These are phyloP conservation scores for Nigrospora oryzae DNA, from an alignment of 2,329 filamentous ascomycete species.

Conservation along the genomic window DNA sequence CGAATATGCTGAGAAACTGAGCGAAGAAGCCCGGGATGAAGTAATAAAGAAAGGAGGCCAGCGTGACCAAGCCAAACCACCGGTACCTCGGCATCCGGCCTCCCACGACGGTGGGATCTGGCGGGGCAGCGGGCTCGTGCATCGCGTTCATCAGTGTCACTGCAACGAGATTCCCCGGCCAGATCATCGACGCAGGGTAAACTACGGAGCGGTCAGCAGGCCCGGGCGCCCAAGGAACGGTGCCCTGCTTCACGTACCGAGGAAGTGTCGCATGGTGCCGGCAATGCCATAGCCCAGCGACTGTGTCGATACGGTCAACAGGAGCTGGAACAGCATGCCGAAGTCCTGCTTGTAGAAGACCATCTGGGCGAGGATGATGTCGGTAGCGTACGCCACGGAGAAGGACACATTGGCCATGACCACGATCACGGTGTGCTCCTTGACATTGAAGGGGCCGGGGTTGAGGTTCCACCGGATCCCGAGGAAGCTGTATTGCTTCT, in stretches of 20 bases:
- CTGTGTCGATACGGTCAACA: conserved; percentile 61
- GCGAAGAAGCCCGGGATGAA: conserved; percentile 63
- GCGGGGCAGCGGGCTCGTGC: conserved; percentile 50
- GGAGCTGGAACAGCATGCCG: conserved; percentile 56
- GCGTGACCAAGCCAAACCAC: conserved; percentile 53
- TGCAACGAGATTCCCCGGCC: conserved; percentile 59
- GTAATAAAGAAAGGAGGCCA: conserved; percentile 54
- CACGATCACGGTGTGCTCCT: conserved; percentile 61
- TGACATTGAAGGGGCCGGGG: conserved; percentile 61
- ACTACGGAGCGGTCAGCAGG: conserved; percentile 23
- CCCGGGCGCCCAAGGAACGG: neutral
- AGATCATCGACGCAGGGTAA: conserved; percentile 65
- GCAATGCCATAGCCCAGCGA: conserved; percentile 63
- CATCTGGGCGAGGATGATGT: conserved; percentile 63
- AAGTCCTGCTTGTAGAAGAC: conserved; percentile 66
- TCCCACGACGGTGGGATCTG: conserved; percentile 46
- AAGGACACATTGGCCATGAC: conserved; percentile 67
- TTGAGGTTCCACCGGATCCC: conserved; percentile 52
- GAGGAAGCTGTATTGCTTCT: conserved; percentile 38
- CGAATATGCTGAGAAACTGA: conserved; percentile 62
- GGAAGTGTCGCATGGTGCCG: conserved; percentile 56
- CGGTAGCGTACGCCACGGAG: conserved; percentile 62
- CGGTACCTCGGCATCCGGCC: conserved; percentile 58
- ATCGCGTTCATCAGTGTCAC: conserved; percentile 64
- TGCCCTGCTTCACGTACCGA: conserved; percentile 32